Conservation (phyloP, 371 early-diverging fungal species). For the Apophysomyces ossiformis region DNA sequence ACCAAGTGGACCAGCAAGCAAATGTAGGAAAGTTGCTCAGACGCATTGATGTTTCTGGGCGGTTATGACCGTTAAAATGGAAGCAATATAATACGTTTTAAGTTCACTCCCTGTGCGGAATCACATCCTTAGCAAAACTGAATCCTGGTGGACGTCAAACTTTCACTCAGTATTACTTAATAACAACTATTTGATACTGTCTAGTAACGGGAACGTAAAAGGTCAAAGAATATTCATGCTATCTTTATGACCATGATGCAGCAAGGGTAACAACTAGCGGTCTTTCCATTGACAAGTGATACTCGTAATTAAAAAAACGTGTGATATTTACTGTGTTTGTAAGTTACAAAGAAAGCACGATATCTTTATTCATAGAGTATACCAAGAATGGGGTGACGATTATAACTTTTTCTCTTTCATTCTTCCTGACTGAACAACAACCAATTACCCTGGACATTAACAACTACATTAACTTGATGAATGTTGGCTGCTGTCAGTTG, state of each 20-base stretch:
- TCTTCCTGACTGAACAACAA: too few species aligned
- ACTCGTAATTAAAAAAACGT: background rate
- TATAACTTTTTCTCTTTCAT: too few species aligned
- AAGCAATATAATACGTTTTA: background rate
- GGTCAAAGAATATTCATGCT: background rate
- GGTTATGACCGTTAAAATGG: background rate
- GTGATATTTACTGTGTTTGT: background rate
- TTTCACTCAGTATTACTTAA: constrained; percentile 2
- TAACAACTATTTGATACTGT: constrained; percentile 3
- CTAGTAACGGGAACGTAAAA: background rate
- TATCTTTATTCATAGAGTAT: too few species aligned
- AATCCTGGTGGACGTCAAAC: background rate
- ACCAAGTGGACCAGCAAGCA: background rate
- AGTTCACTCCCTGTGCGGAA: background rate
- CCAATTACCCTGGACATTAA: too few species aligned
- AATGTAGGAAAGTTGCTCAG: background rate
- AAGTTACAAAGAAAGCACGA: too few species aligned
- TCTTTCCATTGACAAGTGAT: background rate
- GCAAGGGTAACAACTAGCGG: background rate
- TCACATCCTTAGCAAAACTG: constrained; percentile 1
- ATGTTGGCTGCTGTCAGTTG: too few species aligned
- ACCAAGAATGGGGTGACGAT: too few species aligned
- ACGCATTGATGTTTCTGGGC: background rate
- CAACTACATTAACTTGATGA: too few species aligned
- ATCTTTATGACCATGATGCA: background rate